Percentiles rank a stretch among this genome's conserved stretches.
Conservation (phyloP, 495 filamentous ascomycete genomes). For the Bombardia bombarda region DNA sequence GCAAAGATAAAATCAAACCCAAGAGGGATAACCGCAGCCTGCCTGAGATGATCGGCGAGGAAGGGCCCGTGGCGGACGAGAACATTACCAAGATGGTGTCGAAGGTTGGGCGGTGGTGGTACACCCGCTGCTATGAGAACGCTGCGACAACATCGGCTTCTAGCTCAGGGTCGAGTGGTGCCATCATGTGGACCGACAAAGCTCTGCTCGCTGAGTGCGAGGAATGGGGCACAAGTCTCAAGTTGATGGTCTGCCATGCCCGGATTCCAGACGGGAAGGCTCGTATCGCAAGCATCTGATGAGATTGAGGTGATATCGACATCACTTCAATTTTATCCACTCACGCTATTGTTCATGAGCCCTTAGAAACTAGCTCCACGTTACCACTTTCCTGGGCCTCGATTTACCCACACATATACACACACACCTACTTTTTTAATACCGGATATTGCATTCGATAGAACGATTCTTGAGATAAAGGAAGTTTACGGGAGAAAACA, state of each 20-base stretch:
- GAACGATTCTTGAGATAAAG: too few relatives aligned
- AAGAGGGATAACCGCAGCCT: constrained; percentile 50
- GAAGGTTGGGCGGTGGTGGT: constrained; percentile 94
- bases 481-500: not conserved
- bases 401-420: too few relatives aligned
- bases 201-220: constrained; percentile 76
- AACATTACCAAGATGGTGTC: constrained; percentile 87
- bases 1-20: constrained; percentile 11
- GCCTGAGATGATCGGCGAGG: constrained; percentile 62
- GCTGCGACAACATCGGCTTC: constrained; percentile 44
- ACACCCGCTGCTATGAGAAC: constrained; percentile 80
- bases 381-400: too few relatives aligned
- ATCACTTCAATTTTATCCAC: too few relatives aligned
- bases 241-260: constrained; percentile 84
- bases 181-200: constrained; percentile 75
- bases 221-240: constrained; percentile 76
- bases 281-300: constrained; percentile 39
- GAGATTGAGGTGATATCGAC: too few relatives aligned
- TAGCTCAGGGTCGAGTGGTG: constrained; percentile 38
- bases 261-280: constrained; percentile 37
- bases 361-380: too few relatives aligned
- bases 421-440: too few relatives aligned
- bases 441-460: too few relatives aligned
- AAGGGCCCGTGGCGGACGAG: constrained; percentile 57
- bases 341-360: too few relatives aligned